Percentiles rank a stretch among this genome's conserved stretches.
These are phyloP conservation scores for Chlorophyllum brunneum DNA, from an alignment of 768 basidiomycete species.

Conservation along the genomic window DNA sequence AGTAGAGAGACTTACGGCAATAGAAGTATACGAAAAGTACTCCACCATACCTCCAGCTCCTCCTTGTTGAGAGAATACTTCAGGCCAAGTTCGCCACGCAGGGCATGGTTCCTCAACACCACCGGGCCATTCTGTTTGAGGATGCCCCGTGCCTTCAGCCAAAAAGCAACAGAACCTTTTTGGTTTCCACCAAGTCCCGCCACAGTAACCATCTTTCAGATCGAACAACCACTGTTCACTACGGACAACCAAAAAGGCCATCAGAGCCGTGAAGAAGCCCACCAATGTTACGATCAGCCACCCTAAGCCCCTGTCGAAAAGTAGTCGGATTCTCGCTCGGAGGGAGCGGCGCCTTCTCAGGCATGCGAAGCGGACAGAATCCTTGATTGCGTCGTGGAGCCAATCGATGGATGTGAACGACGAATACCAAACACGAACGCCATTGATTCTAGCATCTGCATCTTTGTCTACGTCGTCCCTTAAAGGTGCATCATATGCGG, in stretches of 20 bases:
- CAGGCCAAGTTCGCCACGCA: conserved; percentile 76
- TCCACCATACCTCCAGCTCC: conserved; percentile 44
- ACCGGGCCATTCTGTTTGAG: background rate
- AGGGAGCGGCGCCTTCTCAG: conserved; percentile 68
- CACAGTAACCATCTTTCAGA: conserved; percentile 88
- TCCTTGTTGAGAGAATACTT: conserved; percentile 37
- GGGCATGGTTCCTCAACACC: conserved; percentile 43
- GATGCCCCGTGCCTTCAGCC: conserved; percentile 19
- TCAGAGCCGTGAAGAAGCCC: conserved; percentile 79
- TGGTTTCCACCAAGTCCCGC: conserved; percentile 62
- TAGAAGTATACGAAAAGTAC: conserved; percentile 63
- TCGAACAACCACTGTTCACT: conserved; percentile 90
- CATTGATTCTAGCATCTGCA: conserved; percentile 69
- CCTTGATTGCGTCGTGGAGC: conserved; percentile 96
- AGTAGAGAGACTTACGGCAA: conserved; percentile 62
- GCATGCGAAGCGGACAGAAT: conserved; percentile 75
- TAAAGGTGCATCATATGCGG: conserved; percentile 65
- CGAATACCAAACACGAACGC: conserved; percentile 87
- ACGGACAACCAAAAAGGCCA: conserved; percentile 84
- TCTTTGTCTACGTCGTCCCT: conserved; percentile 40
- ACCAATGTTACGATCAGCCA: conserved; percentile 90
- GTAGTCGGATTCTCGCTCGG: conserved; percentile 59
- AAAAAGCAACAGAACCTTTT: conserved; percentile 79
- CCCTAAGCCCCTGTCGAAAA: conserved; percentile 75
- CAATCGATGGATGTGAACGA: conserved; percentile 92